A percentile compares a stretch with the other conserved stretches of the same genome.
phyloP scores from a whole-genome alignment of 768 basidiomycete species.

The Favolaschia claudopus region DNA sequence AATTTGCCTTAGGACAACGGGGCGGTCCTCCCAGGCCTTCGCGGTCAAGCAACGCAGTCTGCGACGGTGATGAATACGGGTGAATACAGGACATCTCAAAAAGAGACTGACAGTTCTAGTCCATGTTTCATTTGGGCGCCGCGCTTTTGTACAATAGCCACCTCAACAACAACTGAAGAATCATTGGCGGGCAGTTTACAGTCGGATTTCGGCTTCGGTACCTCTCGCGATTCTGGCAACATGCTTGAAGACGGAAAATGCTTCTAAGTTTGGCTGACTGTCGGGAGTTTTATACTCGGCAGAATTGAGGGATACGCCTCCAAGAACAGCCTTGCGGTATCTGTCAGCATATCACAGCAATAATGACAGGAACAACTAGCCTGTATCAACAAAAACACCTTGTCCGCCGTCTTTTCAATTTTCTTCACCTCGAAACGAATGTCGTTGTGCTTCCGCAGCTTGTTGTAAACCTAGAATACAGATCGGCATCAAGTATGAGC shows the following conservation, averaged over 20 bases:
- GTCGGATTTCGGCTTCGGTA: conserved; percentile 32
- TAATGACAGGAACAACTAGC: conserved; percentile 39
- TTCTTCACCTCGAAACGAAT: conserved; percentile 82
- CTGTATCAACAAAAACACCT: conserved; percentile 83
- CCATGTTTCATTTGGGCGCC: conserved; percentile 77
- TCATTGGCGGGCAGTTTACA: conserved; percentile 1
- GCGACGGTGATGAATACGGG: background rate
- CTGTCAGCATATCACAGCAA: background rate
- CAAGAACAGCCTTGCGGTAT: conserved; percentile 67
- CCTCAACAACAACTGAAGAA: conserved; percentile 74
- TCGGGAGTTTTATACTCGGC: conserved; percentile 76
- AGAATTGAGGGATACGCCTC: conserved; percentile 71
- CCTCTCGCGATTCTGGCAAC: conserved; percentile 80
- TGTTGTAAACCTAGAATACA: conserved; percentile 60
- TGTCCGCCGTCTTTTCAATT: conserved; percentile 74
- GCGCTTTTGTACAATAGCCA: conserved; percentile 68
- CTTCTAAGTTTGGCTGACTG: conserved; percentile 77
- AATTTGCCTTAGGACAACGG: conserved; percentile 85
- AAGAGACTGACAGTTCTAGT: conserved; percentile 72
- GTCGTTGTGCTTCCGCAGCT: conserved; percentile 73
- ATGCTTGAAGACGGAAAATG: conserved; percentile 75
- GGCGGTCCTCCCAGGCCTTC: conserved; percentile 92
- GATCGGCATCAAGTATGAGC: background rate
- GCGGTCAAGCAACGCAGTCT: conserved; percentile 82
- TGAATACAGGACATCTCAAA: background rate